Evolutionary conservation across 345 rosid genomes (phyloP), one percentile per base, ranked within the genome.

Genomic region (Populus tremula): DNA sequence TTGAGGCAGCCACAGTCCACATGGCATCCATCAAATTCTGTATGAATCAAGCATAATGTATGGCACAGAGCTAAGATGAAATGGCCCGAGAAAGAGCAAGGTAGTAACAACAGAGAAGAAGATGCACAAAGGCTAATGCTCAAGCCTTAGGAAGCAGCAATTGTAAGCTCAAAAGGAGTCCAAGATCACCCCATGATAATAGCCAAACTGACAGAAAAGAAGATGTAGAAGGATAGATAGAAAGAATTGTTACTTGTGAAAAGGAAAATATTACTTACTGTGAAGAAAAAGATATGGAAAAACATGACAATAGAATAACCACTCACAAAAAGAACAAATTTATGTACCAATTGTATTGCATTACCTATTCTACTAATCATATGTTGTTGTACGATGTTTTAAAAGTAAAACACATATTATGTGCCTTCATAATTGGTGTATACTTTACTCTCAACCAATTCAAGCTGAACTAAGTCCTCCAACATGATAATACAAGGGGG

Each of bases 241-340:
- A 64, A n/a, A 59, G 21, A 21, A 81, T 47, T 23, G 54, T 8
- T 27, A 64, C 67, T 77, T 2, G 63, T 63, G 70, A 53, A 49
- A 62, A 20, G 69, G 9, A 29, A n/a, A 27, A 17, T 12, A n/a
- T 21, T 59, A 8, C 17, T 18, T 50, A 50, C 56, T 50, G 7
- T 50, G 21, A 18, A 18, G 9, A 50, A 50, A 1, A 50, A 50
- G 8, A 50, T 20, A 20, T 50, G 7, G n/a, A 50, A 50, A 18
- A 18, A 18, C 17, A 18, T 5, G 56, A 5, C 2, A 18, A 50
- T 6, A 50, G 56, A 50, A 18, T 17, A 50, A 50, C 21, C 20
- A 50, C n/a, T 50, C 7, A 50, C 21, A 50, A 50, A 50, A 50
- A 50, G 21, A 6, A 50, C n/a, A 50, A 50, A 18, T 50, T 5